Evolutionary conservation across 345 rosid genomes (phyloP), one percentile per base, ranked within the genome.

Genomic region (Eucalyptus curtisii): DNA sequence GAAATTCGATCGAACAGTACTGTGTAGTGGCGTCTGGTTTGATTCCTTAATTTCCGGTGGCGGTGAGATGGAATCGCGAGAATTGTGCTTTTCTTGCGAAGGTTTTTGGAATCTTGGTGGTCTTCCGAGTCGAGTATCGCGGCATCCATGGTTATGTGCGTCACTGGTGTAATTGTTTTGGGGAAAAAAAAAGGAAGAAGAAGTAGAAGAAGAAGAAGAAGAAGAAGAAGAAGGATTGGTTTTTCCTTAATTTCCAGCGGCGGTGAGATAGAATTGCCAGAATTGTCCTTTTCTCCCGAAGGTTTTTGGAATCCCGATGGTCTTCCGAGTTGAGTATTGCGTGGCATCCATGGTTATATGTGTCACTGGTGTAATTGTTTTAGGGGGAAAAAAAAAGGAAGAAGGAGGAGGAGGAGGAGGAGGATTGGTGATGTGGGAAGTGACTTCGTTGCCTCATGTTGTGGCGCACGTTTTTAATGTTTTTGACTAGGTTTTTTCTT

Each of bases 171-270:
- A 19, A 71, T 76, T 76, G 76, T 76, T 76, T 1, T 76, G 3
- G 27, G 53, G 24, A 7, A 19, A 1, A 52, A 3, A 50, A 50
- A 52, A 44, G 6, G 10, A 50, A 10, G 3, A 68, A 37, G 22
- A 50, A 7, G 9, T 1, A 50, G 55, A 0, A 49, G 52, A 6
- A 50, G 20, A 0, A 50, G 11, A n/a, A n/a, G n/a, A n/a, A n/a
- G 11, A 3, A 6, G 53, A 0, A 37, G 5, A 4, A 37, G 57
- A 2, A 17, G 82, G 45, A 19, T 37, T 40, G 82, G 42, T 12
- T 50, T 50, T 50, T 49, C 7, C 53, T 31, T 33, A 16, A 17
- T 68, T 68, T 33, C 24, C 40, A 11, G 42, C 17, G 16, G 37
- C 24, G 4, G 24, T 33, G 45, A 71, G 45, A 71, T 71, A 14